Conservation (phyloP, 2,329 filamentous ascomycete species). For the Aspergillus sp. region DNA sequence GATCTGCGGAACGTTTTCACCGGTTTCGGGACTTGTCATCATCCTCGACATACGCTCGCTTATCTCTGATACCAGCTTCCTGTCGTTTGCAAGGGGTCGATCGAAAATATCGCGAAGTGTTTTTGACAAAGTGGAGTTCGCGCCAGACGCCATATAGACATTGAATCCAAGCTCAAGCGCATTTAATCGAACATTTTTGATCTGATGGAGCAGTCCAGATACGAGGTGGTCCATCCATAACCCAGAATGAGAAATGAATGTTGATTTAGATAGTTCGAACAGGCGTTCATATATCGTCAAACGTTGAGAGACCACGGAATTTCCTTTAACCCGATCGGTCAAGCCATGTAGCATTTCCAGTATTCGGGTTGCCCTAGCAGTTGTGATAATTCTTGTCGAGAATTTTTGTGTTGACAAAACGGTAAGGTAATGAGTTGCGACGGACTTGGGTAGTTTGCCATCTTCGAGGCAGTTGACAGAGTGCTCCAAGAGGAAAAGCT, state of each 20-base stretch:
- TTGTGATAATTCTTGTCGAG: conserved; percentile 69
- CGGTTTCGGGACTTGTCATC: conserved; percentile 60
- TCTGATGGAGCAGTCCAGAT: conserved; percentile 73
- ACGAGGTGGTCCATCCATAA: conserved; percentile 84
- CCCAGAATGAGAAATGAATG: conserved; percentile 68
- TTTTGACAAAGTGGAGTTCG: conserved; percentile 66
- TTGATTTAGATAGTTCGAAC: conserved; percentile 65
- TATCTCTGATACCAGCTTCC: conserved; percentile 69
- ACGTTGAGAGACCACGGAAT: conserved; percentile 75
- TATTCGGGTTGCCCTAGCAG: conserved; percentile 67
- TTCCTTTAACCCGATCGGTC: conserved; percentile 72
- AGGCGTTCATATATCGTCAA: conserved; percentile 77
- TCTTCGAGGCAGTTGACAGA: conserved; percentile 73
- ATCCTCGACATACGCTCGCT: conserved; percentile 66
- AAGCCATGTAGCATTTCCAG: conserved; percentile 70
- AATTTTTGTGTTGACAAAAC: conserved; percentile 81
- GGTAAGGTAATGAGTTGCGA: conserved; percentile 77
- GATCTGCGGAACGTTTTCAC: conserved; percentile 74
- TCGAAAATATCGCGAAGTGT: conserved; percentile 59
- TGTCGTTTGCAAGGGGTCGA: conserved; percentile 50
- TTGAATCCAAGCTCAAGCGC: conserved; percentile 75
- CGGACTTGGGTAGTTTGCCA: conserved; percentile 67
- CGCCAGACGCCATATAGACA: conserved; percentile 67
- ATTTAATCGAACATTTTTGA: conserved; percentile 72
- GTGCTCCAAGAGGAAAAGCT: conserved; percentile 75